Evolutionary conservation across 805 yeast species (phyloP).

Genomic region (Pachysolen tannophilus): DNA sequence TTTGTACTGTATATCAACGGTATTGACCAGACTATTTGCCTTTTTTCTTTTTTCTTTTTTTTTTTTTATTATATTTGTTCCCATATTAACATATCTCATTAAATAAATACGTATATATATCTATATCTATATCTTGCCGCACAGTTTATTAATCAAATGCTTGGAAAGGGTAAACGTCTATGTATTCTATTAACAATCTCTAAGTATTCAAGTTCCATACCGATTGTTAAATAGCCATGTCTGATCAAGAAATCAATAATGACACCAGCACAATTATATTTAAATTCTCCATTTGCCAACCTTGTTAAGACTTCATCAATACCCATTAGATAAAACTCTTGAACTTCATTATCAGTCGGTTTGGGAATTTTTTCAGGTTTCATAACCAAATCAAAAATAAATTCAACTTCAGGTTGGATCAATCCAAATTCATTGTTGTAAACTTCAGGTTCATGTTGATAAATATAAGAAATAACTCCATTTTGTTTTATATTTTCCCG

Average conservation of each 20-base stretch:
- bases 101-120: too few relatives aligned
- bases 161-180: slow-evolving; percentile 64
- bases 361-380: slow-evolving; percentile 39
- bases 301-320: slow-evolving; percentile 46
- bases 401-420: slow-evolving; percentile 88
- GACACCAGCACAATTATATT: slow-evolving; percentile 81
- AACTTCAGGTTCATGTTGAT: slow-evolving; percentile 24
- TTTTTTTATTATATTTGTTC: too few relatives aligned
- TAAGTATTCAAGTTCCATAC: slow-evolving; percentile 56
- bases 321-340: slow-evolving; percentile 56
- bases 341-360: slow-evolving; percentile 72
- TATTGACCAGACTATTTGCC: too few relatives aligned
- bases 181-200: slow-evolving; percentile 57
- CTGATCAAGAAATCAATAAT: slow-evolving; percentile 82
- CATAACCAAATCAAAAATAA: slow-evolving; percentile 62
- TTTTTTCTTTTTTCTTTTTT: too few relatives aligned
- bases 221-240: slow-evolving; percentile 64
- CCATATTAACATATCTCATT: too few relatives aligned
- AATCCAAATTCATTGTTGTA: slow-evolving; percentile 40
- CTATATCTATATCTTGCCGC: too few relatives aligned
- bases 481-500: slow-evolving; percentile 32
- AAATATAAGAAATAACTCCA: slow-evolving; percentile 68
- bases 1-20: too few relatives aligned
- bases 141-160: slow-evolving; percentile 14
- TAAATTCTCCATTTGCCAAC: slow-evolving; percentile 58